phyloP scores from a whole-genome alignment of 176 grass and related monocot species.

The Pontederia paniculata region DNA sequence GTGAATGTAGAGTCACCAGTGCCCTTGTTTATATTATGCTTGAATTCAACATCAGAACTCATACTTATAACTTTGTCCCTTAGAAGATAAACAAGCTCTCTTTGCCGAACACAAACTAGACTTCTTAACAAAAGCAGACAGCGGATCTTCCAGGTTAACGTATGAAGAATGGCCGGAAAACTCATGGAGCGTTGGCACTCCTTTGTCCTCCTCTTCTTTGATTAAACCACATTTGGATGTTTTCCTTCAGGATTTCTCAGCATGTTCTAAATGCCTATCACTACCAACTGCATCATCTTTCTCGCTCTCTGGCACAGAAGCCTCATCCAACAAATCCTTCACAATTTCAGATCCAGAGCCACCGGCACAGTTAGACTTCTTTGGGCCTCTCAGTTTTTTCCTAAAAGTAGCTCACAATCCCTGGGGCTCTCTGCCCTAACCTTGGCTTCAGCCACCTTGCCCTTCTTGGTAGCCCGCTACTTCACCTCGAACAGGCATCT shows the following conservation, averaged over 20 bases:
- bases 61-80: constrained; percentile 20
- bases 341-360: constrained; percentile 15
- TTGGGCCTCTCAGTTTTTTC: constrained; percentile 77
- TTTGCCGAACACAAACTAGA: constrained; percentile 24
- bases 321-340: background rate
- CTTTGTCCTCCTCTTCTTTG: constrained; percentile 22
- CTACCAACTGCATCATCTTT: constrained; percentile 18
- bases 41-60: constrained; percentile 20
- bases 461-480: constrained; percentile 25
- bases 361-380: constrained; percentile 38
- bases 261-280: constrained; percentile 7
- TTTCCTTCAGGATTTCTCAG: constrained; percentile 21
- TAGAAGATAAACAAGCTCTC: constrained; percentile 19
- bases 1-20: constrained; percentile 1
- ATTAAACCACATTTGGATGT: constrained; percentile 7
- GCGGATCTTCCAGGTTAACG: constrained; percentile 48
- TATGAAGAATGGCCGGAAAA: constrained; percentile 27
- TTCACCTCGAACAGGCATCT: constrained; percentile 31
- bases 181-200: constrained; percentile 4
- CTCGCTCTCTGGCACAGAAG: constrained; percentile 18
- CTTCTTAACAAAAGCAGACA: constrained; percentile 48
- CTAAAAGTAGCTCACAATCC: constrained; percentile 39
- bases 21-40: constrained; percentile 24
- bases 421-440: constrained; percentile 27
- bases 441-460: constrained; percentile 1